Conservation (phyloP, 208 protist species). For the Kentomonas sorsogonicus region DNA sequence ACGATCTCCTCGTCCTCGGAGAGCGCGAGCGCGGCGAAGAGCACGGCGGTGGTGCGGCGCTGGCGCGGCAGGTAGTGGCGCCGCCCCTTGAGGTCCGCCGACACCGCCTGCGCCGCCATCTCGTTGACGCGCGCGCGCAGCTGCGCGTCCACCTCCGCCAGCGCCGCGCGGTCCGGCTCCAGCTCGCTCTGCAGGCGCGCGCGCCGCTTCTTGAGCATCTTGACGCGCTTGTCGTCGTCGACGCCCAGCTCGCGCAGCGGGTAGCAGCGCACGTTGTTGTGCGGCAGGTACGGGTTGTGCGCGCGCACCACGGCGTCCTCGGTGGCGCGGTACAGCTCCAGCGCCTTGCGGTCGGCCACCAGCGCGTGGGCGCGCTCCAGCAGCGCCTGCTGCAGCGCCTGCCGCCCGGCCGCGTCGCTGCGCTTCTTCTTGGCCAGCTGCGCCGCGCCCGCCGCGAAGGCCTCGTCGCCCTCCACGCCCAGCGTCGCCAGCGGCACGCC, state of each 20-base stretch:
- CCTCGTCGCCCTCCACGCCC: slow-evolving; percentile 11
- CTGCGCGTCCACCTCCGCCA: slow-evolving; percentile 25
- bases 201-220: slow-evolving; percentile 12
- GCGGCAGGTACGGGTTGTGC: slow-evolving; percentile 44
- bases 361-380: slow-evolving; percentile 15
- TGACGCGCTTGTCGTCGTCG: slow-evolving; percentile 24
- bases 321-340: slow-evolving; percentile 36
- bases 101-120: slow-evolving; percentile 18
- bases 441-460: background rate
- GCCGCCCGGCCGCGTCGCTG: slow-evolving; percentile 14
- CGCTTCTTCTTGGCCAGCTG: background rate
- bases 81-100: slow-evolving; percentile 23
- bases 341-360: slow-evolving; percentile 20
- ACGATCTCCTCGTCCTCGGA: slow-evolving; percentile 44
- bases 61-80: slow-evolving; percentile 27
- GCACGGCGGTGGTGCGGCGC: slow-evolving; percentile 15
- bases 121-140: slow-evolving; percentile 16
- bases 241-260: slow-evolving; percentile 42
- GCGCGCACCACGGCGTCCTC: slow-evolving; percentile 61
- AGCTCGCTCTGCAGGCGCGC: background rate
- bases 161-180: slow-evolving; percentile 10
- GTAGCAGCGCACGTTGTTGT: slow-evolving; percentile 29
- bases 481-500: slow-evolving; percentile 18
- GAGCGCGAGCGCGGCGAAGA: slow-evolving; percentile 28
- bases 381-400: slow-evolving; percentile 15